A percentile compares a stretch with the other conserved stretches of the same genome.
Evolutionary conservation across 805 yeast species (phyloP).

Genomic region (Naumovozyma castellii): DNA sequence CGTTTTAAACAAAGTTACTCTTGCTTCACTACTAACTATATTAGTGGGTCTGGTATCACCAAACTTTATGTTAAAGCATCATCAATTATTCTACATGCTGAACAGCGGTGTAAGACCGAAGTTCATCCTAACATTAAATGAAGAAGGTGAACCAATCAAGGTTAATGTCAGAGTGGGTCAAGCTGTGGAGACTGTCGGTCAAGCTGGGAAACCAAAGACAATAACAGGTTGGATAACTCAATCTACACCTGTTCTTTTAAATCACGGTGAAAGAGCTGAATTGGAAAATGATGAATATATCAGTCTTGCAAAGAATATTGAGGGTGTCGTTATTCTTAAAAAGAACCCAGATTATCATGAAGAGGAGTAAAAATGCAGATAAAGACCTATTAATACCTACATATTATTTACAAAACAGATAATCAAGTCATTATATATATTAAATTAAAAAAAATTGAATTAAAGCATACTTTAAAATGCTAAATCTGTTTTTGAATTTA

Average conservation of each 20-base stretch:
- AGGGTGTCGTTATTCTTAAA: constrained; percentile 86
- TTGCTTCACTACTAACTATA: constrained; percentile 82
- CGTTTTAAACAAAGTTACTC: constrained; percentile 75
- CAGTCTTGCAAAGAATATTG: constrained; percentile 70
- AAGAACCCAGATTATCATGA: constrained; percentile 82
- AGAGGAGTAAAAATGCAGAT: constrained; percentile 32
- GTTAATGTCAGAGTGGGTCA: constrained; percentile 97
- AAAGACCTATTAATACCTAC: not conserved
- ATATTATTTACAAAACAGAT: not conserved
- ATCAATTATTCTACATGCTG: constrained; percentile 74
- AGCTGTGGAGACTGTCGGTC: constrained; percentile 97
- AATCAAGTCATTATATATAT: constrained; percentile 3
- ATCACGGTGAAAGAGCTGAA: constrained; percentile 94
- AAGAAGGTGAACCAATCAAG: constrained; percentile 79
- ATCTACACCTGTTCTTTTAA: constrained; percentile 89
- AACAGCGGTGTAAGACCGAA: constrained; percentile 88
- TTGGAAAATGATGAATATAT: constrained; percentile 82
- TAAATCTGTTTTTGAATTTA: not conserved
- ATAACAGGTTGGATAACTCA: constrained; percentile 99
- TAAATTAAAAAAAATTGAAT: not conserved
- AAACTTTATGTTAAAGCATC: constrained; percentile 70
- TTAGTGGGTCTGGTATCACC: constrained; percentile 82
- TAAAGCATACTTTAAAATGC: not conserved
- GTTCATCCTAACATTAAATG: constrained; percentile 87
- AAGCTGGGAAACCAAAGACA: constrained; percentile 97